phyloP scores from a whole-genome alignment of 2,329 filamentous ascomycete species.

The Pseudomassariella vexata region DNA sequence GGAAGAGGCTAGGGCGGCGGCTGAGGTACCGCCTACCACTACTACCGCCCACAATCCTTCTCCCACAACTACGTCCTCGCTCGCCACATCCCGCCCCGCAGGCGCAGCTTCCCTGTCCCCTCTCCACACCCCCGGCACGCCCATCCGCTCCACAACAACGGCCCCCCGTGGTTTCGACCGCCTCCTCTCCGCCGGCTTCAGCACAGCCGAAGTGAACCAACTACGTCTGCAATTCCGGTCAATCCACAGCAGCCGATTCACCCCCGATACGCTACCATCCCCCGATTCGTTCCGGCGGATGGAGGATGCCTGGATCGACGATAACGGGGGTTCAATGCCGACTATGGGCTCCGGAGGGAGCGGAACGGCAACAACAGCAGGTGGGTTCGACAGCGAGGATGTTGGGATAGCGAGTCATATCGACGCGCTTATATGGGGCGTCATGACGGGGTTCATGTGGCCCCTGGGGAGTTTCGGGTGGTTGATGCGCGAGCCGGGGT shows the following conservation, averaged over 20 bases:
- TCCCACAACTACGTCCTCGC: neutral
- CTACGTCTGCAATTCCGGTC: conserved; percentile 84
- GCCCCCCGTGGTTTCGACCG: conserved; percentile 81
- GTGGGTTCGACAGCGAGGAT: conserved; percentile 45
- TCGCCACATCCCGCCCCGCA: conserved; percentile 6
- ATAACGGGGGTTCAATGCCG: conserved; percentile 35
- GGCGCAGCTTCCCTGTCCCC: conserved; percentile 4
- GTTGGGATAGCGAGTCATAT: conserved; percentile 51
- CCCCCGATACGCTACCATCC: conserved; percentile 82
- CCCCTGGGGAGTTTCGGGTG: conserved; percentile 81
- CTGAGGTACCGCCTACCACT: conserved; percentile 9
- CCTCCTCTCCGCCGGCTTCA: conserved; percentile 75
- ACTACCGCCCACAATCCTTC: conserved; percentile 3
- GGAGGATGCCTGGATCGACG: conserved; percentile 90
- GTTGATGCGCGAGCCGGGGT: conserved; percentile 78
- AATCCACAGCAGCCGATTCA: conserved; percentile 75
- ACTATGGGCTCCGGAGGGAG: conserved; percentile 25
- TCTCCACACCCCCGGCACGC: conserved; percentile 7
- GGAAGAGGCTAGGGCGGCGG: conserved; percentile 51
- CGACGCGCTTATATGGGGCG: conserved; percentile 83
- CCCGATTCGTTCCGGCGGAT: conserved; percentile 69
- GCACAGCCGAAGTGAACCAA: conserved; percentile 72
- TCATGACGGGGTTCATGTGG: conserved; percentile 92
- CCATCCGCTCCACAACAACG: conserved; percentile 12
- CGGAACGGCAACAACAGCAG: conserved; percentile 21